A percentile compares a stretch with the other conserved stretches of the same genome.
Evolutionary conservation across 2,329 filamentous ascomycete species (phyloP).

Genomic region (Penicillium sp.): DNA sequence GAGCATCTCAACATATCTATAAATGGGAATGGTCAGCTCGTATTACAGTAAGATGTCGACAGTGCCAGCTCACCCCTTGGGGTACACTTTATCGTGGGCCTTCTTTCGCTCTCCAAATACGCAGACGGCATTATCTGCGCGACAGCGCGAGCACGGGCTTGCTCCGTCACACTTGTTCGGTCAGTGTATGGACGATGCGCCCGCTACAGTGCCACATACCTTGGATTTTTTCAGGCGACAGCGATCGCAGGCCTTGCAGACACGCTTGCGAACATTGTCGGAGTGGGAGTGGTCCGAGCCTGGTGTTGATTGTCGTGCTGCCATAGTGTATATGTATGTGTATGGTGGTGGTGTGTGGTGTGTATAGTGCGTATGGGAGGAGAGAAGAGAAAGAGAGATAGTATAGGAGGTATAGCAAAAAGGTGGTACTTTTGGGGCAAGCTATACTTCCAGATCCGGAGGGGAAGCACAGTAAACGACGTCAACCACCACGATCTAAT

Average conservation of each 20-base stretch:
- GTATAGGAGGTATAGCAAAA: neutral
- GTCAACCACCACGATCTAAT: constrained; percentile 28
- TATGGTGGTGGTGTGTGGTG: too few relatives aligned
- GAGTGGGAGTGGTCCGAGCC: constrained; percentile 39
- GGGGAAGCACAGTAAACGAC: constrained; percentile 15
- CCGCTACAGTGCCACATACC: constrained; percentile 36
- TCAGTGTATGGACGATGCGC: constrained; percentile 23
- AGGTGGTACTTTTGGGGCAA: constrained; percentile 1
- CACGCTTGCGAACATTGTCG: constrained; percentile 54
- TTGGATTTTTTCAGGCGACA: constrained; percentile 64
- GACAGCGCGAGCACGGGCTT: constrained; percentile 57
- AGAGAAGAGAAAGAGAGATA: neutral
- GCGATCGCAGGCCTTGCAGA: constrained; percentile 63
- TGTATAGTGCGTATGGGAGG: neutral
- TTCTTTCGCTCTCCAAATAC: constrained; percentile 63
- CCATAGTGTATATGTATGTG: constrained; percentile 27
- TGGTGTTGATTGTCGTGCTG: constrained; percentile 38
- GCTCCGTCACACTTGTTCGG: constrained; percentile 53
- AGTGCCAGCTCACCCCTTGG: constrained; percentile 54
- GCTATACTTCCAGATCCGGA: constrained; percentile 23
- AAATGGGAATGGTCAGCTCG: neutral
- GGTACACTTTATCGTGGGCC: constrained; percentile 62
- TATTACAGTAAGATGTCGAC: neutral
- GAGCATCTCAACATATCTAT: constrained; percentile 61
- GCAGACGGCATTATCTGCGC: constrained; percentile 60